These are phyloP conservation scores for Lentinula boryana DNA, from an alignment of 768 basidiomycete genomes.

Conservation along the genomic window DNA sequence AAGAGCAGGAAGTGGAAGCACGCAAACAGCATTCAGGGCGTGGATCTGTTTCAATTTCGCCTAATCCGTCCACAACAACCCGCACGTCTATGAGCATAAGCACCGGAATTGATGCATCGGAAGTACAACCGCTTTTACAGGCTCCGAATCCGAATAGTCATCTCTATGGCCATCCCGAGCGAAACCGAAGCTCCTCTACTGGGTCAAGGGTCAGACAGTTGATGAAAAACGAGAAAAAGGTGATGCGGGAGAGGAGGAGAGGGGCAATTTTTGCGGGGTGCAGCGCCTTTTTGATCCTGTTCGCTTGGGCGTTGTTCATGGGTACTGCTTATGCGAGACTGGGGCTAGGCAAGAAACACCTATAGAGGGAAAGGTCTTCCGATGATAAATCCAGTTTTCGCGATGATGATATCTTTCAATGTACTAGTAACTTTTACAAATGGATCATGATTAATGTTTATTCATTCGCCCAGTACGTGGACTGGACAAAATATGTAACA, in stretches of 20 bases:
- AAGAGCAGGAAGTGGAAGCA: constrained; percentile 8
- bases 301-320: constrained; percentile 62
- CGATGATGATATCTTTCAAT: not conserved
- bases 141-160: constrained; percentile 8
- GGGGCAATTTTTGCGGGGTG: constrained; percentile 45
- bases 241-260: constrained; percentile 30
- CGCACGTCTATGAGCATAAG: not conserved
- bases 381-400: too few relatives aligned
- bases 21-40: constrained; percentile 8
- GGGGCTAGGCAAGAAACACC: constrained; percentile 16
- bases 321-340: constrained; percentile 54
- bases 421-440: not conserved
- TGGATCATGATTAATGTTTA: not conserved
- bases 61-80: not conserved
- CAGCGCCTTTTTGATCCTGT: constrained; percentile 35
- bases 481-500: too few relatives aligned
- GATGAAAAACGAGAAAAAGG: constrained; percentile 10
- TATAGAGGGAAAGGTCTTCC: not conserved
- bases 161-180: not conserved
- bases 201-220: constrained; percentile 16
- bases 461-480: not conserved
- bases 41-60: not conserved
- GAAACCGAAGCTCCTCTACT: constrained; percentile 13
- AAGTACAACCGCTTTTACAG: constrained; percentile 9
- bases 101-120: not conserved